Percentiles rank a stretch among this genome's conserved stretches.
phyloP scores from a whole-genome alignment of 331 rosid genomes.

The Spiraea crenata region DNA sequence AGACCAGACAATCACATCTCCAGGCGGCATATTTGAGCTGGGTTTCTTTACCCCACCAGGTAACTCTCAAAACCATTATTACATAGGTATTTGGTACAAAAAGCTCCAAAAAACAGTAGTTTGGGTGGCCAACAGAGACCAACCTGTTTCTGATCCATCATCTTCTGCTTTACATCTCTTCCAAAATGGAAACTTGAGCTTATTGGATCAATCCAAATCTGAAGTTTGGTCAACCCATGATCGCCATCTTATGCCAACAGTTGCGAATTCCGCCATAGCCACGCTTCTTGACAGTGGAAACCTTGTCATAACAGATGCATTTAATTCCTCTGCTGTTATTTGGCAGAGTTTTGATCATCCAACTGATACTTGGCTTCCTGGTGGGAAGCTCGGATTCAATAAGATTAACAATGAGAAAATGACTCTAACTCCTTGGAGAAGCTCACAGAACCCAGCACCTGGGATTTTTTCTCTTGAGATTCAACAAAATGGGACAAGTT shows the following conservation, averaged over 20 bases:
- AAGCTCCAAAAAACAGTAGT: conserved; percentile 16
- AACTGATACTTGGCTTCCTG: conserved; percentile 35
- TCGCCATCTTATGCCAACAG: neutral
- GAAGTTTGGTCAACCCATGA: conserved; percentile 23
- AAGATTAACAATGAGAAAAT: neutral
- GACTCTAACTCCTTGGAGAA: conserved; percentile 20
- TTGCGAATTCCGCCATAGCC: neutral
- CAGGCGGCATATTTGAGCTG: conserved; percentile 21
- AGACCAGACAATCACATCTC: conserved; percentile 21
- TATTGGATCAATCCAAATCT: neutral
- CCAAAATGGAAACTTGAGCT: conserved; percentile 13
- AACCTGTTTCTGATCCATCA: conserved; percentile 23
- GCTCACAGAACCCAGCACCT: conserved; percentile 5
- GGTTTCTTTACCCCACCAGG: conserved; percentile 37
- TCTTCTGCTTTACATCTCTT: conserved; percentile 8
- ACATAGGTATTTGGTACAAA: conserved; percentile 39
- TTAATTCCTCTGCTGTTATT: neutral
- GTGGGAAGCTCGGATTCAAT: conserved; percentile 21
- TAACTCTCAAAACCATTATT: conserved; percentile 11
- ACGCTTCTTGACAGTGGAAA: conserved; percentile 31
- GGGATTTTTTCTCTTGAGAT: conserved; percentile 23
- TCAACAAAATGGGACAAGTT: neutral
- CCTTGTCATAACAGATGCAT: conserved; percentile 22
- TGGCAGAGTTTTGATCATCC: conserved; percentile 44
- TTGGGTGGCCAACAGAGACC: conserved; percentile 37